A percentile compares a stretch with the other conserved stretches of the same genome.
These are phyloP conservation scores for Penstemon newberryi DNA, from an alignment of 257 asterid genomes.

Conservation along the genomic window DNA sequence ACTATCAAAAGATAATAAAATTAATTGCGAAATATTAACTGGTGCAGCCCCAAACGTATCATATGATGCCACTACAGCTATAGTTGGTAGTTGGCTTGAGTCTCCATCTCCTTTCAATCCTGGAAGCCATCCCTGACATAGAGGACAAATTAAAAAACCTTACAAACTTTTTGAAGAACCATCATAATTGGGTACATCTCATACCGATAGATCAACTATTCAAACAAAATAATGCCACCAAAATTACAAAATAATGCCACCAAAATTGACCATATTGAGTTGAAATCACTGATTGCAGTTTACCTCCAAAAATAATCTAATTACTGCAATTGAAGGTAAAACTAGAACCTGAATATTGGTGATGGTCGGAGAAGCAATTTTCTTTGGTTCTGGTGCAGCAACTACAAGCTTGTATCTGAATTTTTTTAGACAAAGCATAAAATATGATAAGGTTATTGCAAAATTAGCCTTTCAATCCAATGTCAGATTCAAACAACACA, in stretches of 20 bases:
- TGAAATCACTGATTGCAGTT: conserved; percentile 12
- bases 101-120: conserved; percentile 85
- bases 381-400: conserved; percentile 82
- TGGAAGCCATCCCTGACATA: conserved; percentile 93
- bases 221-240: neutral
- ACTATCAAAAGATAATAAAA: conserved; percentile 15
- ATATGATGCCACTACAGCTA: conserved; percentile 97
- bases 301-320: neutral
- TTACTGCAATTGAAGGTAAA: conserved; percentile 22
- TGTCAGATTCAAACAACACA: conserved; percentile 2
- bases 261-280: conserved; percentile 7
- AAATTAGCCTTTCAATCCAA: conserved; percentile 11
- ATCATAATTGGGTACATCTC: neutral
- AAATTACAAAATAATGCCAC: neutral
- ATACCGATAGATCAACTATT: conserved; percentile 12
- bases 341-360: conserved; percentile 77
- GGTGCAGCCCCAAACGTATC: conserved; percentile 99
- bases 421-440: conserved; percentile 21
- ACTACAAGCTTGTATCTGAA: conserved; percentile 91
- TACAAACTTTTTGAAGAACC: conserved; percentile 6
- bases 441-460: conserved; percentile 9
- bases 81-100: conserved; percentile 87
- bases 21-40: conserved; percentile 41
- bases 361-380: conserved; percentile 79
- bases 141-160: conserved; percentile 21